Evolutionary conservation across 108 stramenopile species (phyloP).

Genomic region (Skeletonema menzelii): DNA sequence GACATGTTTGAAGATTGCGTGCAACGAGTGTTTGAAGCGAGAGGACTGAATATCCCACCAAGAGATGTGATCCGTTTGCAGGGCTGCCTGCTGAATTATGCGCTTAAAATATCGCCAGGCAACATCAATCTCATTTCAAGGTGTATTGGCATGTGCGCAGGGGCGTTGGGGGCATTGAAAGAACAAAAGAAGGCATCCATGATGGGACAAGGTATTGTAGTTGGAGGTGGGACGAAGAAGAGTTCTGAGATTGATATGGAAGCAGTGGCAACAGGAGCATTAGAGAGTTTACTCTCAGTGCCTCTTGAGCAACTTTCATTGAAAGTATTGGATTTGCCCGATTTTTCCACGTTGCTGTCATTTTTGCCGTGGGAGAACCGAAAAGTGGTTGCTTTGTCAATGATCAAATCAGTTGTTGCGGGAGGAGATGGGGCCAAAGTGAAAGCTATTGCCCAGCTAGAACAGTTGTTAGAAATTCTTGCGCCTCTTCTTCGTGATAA

Average conservation of each 20-base stretch:
- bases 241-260: constrained; percentile 59
- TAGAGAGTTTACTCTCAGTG: constrained; percentile 89
- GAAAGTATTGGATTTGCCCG: constrained; percentile 79
- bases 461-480: constrained; percentile 86
- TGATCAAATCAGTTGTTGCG: constrained; percentile 67
- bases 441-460: constrained; percentile 64
- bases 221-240: constrained; percentile 28
- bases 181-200: constrained; percentile 61
- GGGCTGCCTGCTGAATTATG: constrained; percentile 86
- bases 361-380: constrained; percentile 93
- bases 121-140: constrained; percentile 83
- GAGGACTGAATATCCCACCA: constrained; percentile 73
- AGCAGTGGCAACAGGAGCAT: constrained; percentile 74
- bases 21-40: constrained; percentile 81
- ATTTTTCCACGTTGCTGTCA: constrained; percentile 79
- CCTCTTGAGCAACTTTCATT: constrained; percentile 84
- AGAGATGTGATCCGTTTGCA: constrained; percentile 94
- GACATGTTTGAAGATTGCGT: constrained; percentile 92
- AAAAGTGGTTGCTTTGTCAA: constrained; percentile 70
- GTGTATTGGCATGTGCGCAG: constrained; percentile 79
- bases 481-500: constrained; percentile 88
- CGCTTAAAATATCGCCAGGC: constrained; percentile 92
- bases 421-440: constrained; percentile 50
- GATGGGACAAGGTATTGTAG: constrained; percentile 46
- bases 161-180: constrained; percentile 47